A percentile compares a stretch with the other conserved stretches of the same genome.
Conservation (phyloP, 345 rosid species). For the Eutrema japonicum region DNA sequence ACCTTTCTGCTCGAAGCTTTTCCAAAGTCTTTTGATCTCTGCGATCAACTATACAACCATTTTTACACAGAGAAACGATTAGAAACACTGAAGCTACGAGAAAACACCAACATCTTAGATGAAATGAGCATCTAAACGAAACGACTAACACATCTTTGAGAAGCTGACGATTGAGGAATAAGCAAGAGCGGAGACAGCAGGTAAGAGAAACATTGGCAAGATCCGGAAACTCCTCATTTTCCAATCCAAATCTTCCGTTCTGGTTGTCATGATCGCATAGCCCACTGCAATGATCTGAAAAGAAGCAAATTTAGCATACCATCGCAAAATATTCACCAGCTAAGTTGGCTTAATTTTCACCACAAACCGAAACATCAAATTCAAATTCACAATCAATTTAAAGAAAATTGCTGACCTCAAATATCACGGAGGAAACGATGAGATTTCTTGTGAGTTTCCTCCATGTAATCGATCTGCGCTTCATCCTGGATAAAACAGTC, state of each 20-base stretch:
- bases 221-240: constrained; percentile 68
- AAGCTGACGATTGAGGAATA: constrained; percentile 60
- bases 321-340: constrained; percentile 1
- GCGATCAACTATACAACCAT: constrained; percentile 61
- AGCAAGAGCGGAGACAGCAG: constrained; percentile 56
- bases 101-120: constrained; percentile 6
- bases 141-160: constrained; percentile 66
- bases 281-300: constrained; percentile 69
- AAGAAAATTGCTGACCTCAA: constrained; percentile 57
- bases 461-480: constrained; percentile 67
- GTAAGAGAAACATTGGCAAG: constrained; percentile 75
- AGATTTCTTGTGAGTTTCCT: constrained; percentile 64
- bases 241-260: constrained; percentile 65
- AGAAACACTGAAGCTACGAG: constrained; percentile 7
- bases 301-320: constrained; percentile 7
- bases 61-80: background rate
- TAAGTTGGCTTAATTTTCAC: background rate
- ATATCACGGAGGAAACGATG: constrained; percentile 61
- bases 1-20: constrained; percentile 84
- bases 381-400: background rate
- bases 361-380: constrained; percentile 6
- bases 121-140: constrained; percentile 10
- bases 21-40: constrained; percentile 85
- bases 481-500: constrained; percentile 62
- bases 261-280: constrained; percentile 70